Percentiles rank a stretch among this genome's conserved stretches.
Conservation (phyloP, 1,139 yeast species). For the Candida mesenterica region DNA sequence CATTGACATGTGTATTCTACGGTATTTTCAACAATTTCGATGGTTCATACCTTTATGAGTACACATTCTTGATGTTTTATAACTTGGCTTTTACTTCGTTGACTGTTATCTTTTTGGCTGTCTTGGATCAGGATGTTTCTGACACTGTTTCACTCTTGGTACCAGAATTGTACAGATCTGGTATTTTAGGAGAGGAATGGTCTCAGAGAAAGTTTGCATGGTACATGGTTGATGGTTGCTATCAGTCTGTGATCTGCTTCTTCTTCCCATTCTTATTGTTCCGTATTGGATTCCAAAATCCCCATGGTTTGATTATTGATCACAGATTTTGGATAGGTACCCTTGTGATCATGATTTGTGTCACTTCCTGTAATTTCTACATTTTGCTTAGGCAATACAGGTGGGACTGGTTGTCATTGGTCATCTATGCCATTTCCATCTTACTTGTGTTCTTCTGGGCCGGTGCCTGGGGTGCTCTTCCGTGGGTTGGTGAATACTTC, state of each 20-base stretch:
- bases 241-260: slow-evolving; percentile 55
- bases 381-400: slow-evolving; percentile 54
- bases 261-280: slow-evolving; percentile 55
- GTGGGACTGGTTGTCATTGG: slow-evolving; percentile 60
- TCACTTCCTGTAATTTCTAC: slow-evolving; percentile 52
- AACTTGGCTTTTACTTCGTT: slow-evolving; percentile 65
- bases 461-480: slow-evolving; percentile 56
- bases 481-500: slow-evolving; percentile 46
- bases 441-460: slow-evolving; percentile 60
- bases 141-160: slow-evolving; percentile 55
- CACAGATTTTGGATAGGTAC: slow-evolving; percentile 61
- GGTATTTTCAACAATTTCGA: slow-evolving; percentile 59
- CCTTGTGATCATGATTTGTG: slow-evolving; percentile 47
- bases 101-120: slow-evolving; percentile 58
- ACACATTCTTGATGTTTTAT: slow-evolving; percentile 61
- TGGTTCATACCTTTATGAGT: slow-evolving; percentile 62
- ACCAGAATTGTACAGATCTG: slow-evolving; percentile 58
- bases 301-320: slow-evolving; percentile 51
- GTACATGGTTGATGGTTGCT: slow-evolving; percentile 61
- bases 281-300: slow-evolving; percentile 44
- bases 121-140: slow-evolving; percentile 61
- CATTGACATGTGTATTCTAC: slow-evolving; percentile 61
- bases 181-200: slow-evolving; percentile 55
- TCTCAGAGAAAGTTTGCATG: slow-evolving; percentile 49
- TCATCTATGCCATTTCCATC: slow-evolving; percentile 49